A percentile compares a stretch with the other conserved stretches of the same genome.
Conservation (phyloP, 768 basidiomycete species). For the Psilocybe azurescens region DNA sequence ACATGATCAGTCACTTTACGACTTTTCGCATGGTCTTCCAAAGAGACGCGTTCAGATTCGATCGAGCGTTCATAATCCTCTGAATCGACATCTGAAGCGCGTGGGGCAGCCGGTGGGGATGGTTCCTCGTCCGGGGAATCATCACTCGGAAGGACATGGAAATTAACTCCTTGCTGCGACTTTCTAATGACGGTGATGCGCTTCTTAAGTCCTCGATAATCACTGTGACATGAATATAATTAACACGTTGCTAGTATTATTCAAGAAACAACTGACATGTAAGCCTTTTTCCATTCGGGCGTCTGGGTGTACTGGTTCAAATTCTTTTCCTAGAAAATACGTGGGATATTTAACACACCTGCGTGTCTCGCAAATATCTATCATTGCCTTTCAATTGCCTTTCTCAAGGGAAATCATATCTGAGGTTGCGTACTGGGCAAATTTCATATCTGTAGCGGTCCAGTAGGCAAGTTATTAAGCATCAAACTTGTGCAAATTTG, state of each 20-base stretch:
- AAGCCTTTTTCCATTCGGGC: conserved; percentile 76
- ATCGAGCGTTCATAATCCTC: conserved; percentile 3
- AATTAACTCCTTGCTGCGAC: conserved; percentile 33
- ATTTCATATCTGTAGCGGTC: conserved; percentile 23
- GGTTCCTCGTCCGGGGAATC: conserved; percentile 21
- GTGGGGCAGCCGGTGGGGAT: conserved; percentile 18
- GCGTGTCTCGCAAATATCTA: conserved; percentile 75
- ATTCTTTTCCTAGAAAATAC: background rate
- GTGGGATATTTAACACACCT: conserved; percentile 41
- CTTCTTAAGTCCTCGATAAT: conserved; percentile 77
- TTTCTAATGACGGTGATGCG: conserved; percentile 60
- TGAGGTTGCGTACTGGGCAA: conserved; percentile 28
- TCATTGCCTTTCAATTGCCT: background rate
- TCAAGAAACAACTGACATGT: conserved; percentile 46
- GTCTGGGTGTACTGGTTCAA: conserved; percentile 44
- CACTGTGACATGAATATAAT: conserved; percentile 42
- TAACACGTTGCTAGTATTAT: background rate
- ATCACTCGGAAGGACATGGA: conserved; percentile 24
- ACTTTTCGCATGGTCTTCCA: background rate
- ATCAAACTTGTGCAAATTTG: background rate
- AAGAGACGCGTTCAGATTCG: background rate
- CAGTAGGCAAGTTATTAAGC: background rate
- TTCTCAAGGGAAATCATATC: background rate
- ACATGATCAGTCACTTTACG: background rate
- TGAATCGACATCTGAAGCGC: conserved; percentile 19